These are phyloP conservation scores for Metschnikowia henanensis DNA, from an alignment of 805 yeast species.

Conservation along the genomic window DNA sequence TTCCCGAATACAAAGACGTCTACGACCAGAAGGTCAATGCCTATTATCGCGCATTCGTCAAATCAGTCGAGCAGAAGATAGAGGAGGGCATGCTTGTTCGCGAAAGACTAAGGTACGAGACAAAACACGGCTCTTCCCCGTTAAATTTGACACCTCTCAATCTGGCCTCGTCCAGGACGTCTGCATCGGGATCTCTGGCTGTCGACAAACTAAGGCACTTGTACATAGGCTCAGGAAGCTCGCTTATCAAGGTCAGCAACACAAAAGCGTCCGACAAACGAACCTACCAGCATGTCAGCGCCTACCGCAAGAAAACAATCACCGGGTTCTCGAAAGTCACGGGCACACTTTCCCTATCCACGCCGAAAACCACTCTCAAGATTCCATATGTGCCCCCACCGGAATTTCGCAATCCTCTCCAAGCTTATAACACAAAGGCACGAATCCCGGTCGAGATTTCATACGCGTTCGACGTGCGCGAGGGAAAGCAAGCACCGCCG, in stretches of 20 bases:
- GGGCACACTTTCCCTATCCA: constrained; percentile 35
- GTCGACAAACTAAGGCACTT: constrained; percentile 31
- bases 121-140: constrained; percentile 1
- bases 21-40: constrained; percentile 22
- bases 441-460: constrained; percentile 34
- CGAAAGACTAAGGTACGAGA: constrained; percentile 9
- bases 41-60: constrained; percentile 36
- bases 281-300: constrained; percentile 31
- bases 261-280: constrained; percentile 13
- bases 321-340: constrained; percentile 31
- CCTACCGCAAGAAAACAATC: constrained; percentile 34
- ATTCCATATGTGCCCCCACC: constrained; percentile 35
- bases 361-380: constrained; percentile 32
- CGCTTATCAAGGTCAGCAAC: constrained; percentile 18
- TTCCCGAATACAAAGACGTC: constrained; percentile 22
- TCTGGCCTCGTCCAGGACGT: constrained; percentile 12
- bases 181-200: constrained; percentile 3
- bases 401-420: constrained; percentile 22
- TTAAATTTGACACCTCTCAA: constrained; percentile 12
- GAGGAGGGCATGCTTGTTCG: constrained; percentile 18
- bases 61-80: constrained; percentile 29
- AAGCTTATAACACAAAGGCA: constrained; percentile 19
- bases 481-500: constrained; percentile 21
- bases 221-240: constrained; percentile 26
- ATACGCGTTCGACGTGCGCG: constrained; percentile 21